Base-by-base conservation (phyloP, 2,329 filamentous ascomycete genomes). In the Aureobasidium melanogenum region DNA sequence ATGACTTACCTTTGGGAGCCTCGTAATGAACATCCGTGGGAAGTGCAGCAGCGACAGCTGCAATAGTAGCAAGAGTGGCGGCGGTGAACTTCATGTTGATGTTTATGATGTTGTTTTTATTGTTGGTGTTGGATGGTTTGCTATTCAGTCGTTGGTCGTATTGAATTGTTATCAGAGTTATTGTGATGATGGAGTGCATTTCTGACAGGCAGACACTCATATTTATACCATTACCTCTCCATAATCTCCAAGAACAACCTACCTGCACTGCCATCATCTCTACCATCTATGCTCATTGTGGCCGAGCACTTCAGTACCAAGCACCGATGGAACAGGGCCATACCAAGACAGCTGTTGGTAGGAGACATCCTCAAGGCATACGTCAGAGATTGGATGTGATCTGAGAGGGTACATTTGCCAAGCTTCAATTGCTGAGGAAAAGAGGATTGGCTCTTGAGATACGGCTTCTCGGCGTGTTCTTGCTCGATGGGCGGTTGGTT, bases 11-110 rank as follows among this genome's bases (percentile, higher is more conserved):
- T 38, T 60, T 60, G 22, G 61, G 61, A 43, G 61, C 51, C n/a
- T 47, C 55, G 28, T 51, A 51, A 12, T 51, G 30, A 10, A 56
- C 39, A 39, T 54, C 44, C 39, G 50, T 50, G 24, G 62, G 62
- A 1, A 62, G 26, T 10, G 62, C 62, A 38, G 60, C 26, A 28
- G 50, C 47, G 26, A 56, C 28, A 26, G 44, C 62, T 38, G 60
- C 62, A 32, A 62, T 24, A 14, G 60, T 39, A 38, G 50, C 54
- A 26, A 64, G 19, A 19, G 60, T 57, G n/a, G 55, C 52, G 15
- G 60, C 44, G 30, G 60, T 60, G 55, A 62, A 64, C 50, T 60
- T 64, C 62, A 64, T 64, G 14, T 47, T 30, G 47, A 34, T 60
- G 32, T 32, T 15, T 47, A 30, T 61, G 24, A 19, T 36, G 28